Percentiles rank a stretch among this genome's conserved stretches.
phyloP scores from a whole-genome alignment of 2,329 filamentous ascomycete genomes.

The Emergomyces africanus region DNA sequence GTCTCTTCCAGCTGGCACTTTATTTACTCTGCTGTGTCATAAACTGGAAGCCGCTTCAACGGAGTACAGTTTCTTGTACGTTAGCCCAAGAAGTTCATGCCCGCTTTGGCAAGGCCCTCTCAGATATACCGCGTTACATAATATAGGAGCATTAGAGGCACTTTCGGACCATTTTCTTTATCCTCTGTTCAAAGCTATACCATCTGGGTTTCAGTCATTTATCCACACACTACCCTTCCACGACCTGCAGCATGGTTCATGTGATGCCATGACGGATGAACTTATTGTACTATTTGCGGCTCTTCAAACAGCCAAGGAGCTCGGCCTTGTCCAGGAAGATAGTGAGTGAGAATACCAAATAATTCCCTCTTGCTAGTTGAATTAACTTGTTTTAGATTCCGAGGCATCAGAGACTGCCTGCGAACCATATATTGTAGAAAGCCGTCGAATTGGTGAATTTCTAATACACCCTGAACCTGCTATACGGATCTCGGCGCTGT shows the following conservation, averaged over 20 bases:
- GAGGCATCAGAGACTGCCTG: background rate
- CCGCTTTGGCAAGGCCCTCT: conserved; percentile 26
- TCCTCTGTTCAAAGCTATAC: conserved; percentile 23
- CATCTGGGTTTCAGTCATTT: conserved; percentile 32
- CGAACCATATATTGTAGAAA: conserved; percentile 20
- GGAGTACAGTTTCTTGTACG: conserved; percentile 1
- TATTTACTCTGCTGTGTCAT: conserved; percentile 9
- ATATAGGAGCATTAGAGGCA: conserved; percentile 23
- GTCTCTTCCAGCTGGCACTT: conserved; percentile 7
- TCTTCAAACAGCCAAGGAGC: conserved; percentile 59
- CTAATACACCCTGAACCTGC: conserved; percentile 41
- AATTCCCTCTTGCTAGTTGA: background rate
- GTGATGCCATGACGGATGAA: conserved; percentile 38
- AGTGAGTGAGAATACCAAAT: conserved; percentile 28
- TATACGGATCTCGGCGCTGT: conserved; percentile 68
- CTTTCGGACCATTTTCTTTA: conserved; percentile 25
- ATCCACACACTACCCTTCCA: conserved; percentile 45
- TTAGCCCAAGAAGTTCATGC: conserved; percentile 6
- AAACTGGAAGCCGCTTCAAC: conserved; percentile 6
- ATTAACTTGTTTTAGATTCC: background rate
- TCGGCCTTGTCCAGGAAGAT: conserved; percentile 56
- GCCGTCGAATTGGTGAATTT: conserved; percentile 24
- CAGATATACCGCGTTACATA: conserved; percentile 24
- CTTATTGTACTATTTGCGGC: conserved; percentile 51
- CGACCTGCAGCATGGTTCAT: conserved; percentile 35